Base-by-base conservation (phyloP, 495 filamentous ascomycete species). In the Xylaria telfairii region DNA sequence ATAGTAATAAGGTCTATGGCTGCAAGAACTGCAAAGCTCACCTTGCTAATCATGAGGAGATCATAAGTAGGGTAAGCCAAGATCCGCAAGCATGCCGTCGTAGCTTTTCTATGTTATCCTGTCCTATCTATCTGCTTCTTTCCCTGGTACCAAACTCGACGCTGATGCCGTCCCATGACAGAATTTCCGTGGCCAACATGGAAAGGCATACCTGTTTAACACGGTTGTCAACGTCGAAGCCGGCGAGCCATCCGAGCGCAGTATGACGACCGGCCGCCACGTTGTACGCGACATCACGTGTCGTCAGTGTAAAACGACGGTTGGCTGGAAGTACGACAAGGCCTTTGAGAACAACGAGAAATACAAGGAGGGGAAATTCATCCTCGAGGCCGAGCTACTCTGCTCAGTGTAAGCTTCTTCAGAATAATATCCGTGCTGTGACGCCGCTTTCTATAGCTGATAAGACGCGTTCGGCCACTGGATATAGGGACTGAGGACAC, bases 271-370 rank as follows among this genome's bases (percentile, higher is more conserved):
- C 2, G 96, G 96, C 57, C 86, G 92, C 44, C 96, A 99, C 79
- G 86, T 98, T 42, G 96, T 99, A 51, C 90, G 96, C 59, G 96
- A 99, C 80, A 97, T 99, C 75, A 80, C 80, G 49, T 99, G 96
- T 83, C 85, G 90, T 64, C 91, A 95, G 82, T 99, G 96, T 89
- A 91, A 90, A 74, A 91, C 92, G 78, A 92, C 91, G 60, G 96
- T 99, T 65, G 96, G 96, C 30, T 99, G 96, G 96, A 99, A 97
- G 83, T 99, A 99, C 83, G 96, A 99, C 81, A 96, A 96, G 82
- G 96, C 96, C 37, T 98, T 90, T 77, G 96, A 99, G 87, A 75
- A 82, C 56, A 88, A 84, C 69, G 95, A 99, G 87, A 97, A 97
- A 84, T 99, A 99, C 82, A 99, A 99, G 84, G 96, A 99, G 84